phyloP scores from a whole-genome alignment of 2,329 filamentous ascomycete genomes.

The Plectosphaerella cucumerina region DNA sequence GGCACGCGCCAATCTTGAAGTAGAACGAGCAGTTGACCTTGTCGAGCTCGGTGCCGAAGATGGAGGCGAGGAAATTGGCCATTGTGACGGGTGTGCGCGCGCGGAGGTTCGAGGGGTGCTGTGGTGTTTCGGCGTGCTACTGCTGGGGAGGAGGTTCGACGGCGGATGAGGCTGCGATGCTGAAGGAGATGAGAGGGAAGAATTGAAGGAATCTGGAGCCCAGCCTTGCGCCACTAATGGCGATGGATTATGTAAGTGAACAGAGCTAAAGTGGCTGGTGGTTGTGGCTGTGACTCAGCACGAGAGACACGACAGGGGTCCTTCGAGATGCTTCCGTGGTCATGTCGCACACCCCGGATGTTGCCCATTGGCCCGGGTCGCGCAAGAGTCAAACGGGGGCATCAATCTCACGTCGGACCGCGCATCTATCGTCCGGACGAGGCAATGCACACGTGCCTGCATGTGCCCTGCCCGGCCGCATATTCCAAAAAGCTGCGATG shows the following conservation, averaged over 20 bases:
- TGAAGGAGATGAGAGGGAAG: slow-evolving; percentile 8
- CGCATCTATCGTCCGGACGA: too few relatives aligned
- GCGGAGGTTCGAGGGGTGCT: neutral
- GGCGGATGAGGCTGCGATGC: neutral
- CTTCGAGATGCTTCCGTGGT: neutral
- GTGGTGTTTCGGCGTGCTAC: neutral
- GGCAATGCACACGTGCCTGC: neutral
- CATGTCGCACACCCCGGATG: neutral
- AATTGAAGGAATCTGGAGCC: slow-evolving; percentile 5
- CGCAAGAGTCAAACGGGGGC: too few relatives aligned
- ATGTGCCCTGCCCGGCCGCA: too few relatives aligned
- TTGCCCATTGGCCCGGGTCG: neutral
- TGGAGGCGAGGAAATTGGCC: slow-evolving; percentile 98
- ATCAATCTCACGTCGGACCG: too few relatives aligned
- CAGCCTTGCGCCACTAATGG: slow-evolving; percentile 9
- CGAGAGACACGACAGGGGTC: neutral
- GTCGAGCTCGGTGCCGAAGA: slow-evolving; percentile 99
- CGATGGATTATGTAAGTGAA: neutral
- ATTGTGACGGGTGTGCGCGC: slow-evolving; percentile 40
- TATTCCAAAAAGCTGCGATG: too few relatives aligned
- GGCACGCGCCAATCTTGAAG: slow-evolving; percentile 94
- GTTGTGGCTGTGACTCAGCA: slow-evolving; percentile 1
- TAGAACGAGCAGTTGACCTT: slow-evolving; percentile 99
- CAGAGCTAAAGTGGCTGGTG: neutral
- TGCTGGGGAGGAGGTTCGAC: neutral